Conservation (phyloP, 139 green algal species). For the Choricystis sp. region DNA sequence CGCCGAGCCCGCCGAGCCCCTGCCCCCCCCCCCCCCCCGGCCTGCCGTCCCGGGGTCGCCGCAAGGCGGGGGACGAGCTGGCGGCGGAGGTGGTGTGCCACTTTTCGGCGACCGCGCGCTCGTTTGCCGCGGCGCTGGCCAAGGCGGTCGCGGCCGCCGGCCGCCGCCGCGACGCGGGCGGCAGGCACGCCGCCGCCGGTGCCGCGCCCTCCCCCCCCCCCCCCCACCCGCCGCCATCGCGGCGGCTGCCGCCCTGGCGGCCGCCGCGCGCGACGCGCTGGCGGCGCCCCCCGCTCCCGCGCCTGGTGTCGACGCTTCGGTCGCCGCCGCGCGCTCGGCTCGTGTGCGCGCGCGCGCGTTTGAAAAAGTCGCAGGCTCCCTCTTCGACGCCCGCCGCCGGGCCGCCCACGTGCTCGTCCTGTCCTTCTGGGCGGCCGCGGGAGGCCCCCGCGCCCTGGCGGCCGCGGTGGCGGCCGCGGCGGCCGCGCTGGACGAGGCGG, state of each 20-base stretch:
- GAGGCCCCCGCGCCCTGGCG: conserved; percentile 23
- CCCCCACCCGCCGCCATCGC: conserved; percentile 38
- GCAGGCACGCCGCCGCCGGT: conserved; percentile 8
- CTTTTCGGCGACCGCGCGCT: conserved; percentile 39
- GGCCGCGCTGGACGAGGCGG: neutral
- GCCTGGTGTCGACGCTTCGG: neutral
- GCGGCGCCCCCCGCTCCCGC: neutral
- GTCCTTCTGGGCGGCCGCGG: conserved; percentile 51
- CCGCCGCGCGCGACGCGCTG: conserved; percentile 39
- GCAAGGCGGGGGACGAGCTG: conserved; percentile 42
- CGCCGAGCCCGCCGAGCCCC: neutral
- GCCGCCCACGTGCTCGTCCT: conserved; percentile 68
- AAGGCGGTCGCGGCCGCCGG: conserved; percentile 67
- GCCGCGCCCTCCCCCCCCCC: no score
- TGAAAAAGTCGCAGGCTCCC: conserved; percentile 14
- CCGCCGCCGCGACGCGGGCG: conserved; percentile 32
- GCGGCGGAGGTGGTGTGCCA: conserved; percentile 52
- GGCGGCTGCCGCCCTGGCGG: conserved; percentile 39
- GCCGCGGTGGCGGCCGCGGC: conserved; percentile 3
- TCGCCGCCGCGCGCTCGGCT: neutral
- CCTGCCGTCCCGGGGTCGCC: neutral
- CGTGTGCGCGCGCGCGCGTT: neutral
- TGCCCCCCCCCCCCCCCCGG: neutral
- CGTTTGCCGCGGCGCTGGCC: conserved; percentile 46
- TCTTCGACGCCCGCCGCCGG: conserved; percentile 61